These are phyloP conservation scores for Litchi chinensis DNA, from an alignment of 345 rosid species.

Conservation along the genomic window DNA sequence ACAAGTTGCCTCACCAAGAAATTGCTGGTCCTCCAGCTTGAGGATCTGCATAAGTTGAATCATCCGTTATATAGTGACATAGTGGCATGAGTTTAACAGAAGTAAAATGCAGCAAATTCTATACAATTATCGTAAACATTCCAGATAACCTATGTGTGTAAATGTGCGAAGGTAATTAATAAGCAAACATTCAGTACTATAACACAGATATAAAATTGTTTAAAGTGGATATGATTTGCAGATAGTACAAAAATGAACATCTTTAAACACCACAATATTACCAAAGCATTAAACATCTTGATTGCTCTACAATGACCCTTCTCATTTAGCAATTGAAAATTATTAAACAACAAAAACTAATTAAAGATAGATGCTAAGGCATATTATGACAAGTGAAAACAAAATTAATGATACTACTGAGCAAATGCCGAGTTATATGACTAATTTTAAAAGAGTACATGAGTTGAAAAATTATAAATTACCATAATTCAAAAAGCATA, in stretches of 20 bases:
- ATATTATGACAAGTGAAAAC: not conserved
- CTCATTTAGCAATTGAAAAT: not conserved
- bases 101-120: not conserved
- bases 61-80: slow-evolving; percentile 6
- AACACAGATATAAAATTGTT: not conserved
- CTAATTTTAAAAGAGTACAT: not conserved
- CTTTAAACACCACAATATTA: slow-evolving; percentile 1
- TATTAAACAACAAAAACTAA: not conserved
- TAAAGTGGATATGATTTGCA: not conserved
- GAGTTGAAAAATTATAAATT: not conserved
- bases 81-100: slow-evolving; percentile 8
- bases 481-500: not conserved
- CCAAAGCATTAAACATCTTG: not conserved
- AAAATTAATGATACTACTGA: not conserved
- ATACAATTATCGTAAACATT: not conserved
- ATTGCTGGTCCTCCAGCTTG: slow-evolving; percentile 73
- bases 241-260: not conserved
- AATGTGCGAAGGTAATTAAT: not conserved
- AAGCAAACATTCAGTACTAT: not conserved
- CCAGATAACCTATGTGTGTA: not conserved
- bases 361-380: not conserved
- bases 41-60: slow-evolving; percentile 54
- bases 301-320: not conserved
- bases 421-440: not conserved
- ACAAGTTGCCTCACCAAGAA: slow-evolving; percentile 70